These are phyloP conservation scores for Coemansia guatemalensis DNA, from an alignment of 192 early-diverging fungal species.

Conservation along the genomic window DNA sequence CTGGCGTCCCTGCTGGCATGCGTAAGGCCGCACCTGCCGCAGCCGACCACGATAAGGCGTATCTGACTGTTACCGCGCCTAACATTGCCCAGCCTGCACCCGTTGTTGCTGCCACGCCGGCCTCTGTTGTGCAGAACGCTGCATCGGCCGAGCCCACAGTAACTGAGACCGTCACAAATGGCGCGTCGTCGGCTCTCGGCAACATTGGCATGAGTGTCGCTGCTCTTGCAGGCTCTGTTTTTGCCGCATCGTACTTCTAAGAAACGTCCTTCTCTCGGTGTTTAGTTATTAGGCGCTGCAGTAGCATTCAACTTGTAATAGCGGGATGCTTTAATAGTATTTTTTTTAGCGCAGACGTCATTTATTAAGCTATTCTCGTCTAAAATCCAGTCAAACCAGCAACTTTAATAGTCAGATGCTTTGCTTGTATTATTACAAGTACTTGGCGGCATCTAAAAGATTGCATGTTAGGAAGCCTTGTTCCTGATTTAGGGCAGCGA, in stretches of 20 bases:
- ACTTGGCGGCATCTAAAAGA: too few relatives aligned
- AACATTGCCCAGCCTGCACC: slow-evolving; percentile 29
- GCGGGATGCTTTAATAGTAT: background rate
- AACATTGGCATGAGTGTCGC: slow-evolving; percentile 31
- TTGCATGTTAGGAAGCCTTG: too few relatives aligned
- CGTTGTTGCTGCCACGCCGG: slow-evolving; percentile 12
- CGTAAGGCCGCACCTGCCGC: slow-evolving; percentile 4
- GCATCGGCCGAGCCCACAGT: slow-evolving; percentile 28
- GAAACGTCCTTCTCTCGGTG: background rate
- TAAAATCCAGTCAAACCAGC: slow-evolving; percentile 1
- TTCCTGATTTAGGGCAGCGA: too few relatives aligned
- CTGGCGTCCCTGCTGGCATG: slow-evolving; percentile 1
- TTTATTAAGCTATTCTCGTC: background rate
- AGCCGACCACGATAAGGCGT: slow-evolving; percentile 22
- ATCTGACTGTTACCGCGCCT: slow-evolving; percentile 42
- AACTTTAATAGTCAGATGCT: background rate
- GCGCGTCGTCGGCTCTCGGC: slow-evolving; percentile 24
- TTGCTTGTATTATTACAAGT: background rate
- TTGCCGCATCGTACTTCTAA: slow-evolving; percentile 42
- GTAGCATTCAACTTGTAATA: background rate
- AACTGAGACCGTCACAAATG: slow-evolving; percentile 32
- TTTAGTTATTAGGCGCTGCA: background rate
- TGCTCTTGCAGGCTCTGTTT: slow-evolving; percentile 39
- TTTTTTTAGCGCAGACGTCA: background rate
- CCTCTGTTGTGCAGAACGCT: slow-evolving; percentile 45